A percentile compares a stretch with the other conserved stretches of the same genome.
phyloP scores from a whole-genome alignment of 2,329 filamentous ascomycete species.

The Byssoonygena ceratinophila region DNA sequence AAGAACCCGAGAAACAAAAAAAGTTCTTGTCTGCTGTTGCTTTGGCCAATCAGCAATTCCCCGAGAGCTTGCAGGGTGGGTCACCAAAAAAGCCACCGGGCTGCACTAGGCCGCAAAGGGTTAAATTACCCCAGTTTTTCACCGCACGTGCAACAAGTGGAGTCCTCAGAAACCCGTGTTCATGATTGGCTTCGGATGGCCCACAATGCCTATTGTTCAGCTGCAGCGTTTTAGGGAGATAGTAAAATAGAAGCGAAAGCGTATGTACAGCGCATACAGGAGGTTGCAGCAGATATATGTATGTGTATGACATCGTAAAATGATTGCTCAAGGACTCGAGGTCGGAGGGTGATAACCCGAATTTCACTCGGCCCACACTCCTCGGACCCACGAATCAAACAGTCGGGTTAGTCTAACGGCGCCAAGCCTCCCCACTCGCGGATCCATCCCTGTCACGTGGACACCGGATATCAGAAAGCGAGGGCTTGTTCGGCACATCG shows the following conservation, averaged over 20 bases:
- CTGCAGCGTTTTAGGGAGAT: background rate
- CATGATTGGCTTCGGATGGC: background rate
- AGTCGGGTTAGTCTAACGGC: background rate
- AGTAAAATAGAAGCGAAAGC: no score
- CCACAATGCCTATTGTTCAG: background rate
- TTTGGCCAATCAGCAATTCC: background rate
- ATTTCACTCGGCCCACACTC: background rate
- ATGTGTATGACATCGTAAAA: no score
- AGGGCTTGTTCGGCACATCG: no score
- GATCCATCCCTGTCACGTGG: background rate
- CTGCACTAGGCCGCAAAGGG: background rate
- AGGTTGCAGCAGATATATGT: no score
- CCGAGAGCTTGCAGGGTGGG: background rate
- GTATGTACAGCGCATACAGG: background rate
- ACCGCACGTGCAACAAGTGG: background rate
- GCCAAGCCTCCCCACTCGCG: background rate
- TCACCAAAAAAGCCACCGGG: background rate
- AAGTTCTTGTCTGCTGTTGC: background rate
- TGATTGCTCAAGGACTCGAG: no score
- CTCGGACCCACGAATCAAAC: background rate
- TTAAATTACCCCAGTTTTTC: conserved; percentile 4
- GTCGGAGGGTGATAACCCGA: background rate
- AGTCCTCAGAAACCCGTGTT: no score
- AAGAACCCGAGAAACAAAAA: background rate
- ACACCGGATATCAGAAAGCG: background rate